Evolutionary conservation across 2,329 filamentous ascomycete genomes (phyloP).

Genomic region (Colletotrichum sp.): DNA sequence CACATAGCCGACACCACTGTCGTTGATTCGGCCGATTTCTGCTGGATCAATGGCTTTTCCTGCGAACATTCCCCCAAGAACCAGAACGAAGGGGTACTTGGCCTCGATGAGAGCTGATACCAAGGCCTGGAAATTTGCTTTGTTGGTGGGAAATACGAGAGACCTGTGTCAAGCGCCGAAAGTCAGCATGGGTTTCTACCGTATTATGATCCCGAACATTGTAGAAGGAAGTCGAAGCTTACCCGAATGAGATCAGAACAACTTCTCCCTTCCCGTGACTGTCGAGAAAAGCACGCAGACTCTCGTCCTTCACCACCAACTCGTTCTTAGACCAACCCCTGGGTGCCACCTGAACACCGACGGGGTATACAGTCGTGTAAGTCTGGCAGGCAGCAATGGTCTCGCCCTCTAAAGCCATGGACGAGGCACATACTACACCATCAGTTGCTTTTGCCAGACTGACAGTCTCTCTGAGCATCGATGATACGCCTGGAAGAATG

Average conservation of each 20-base stretch:
- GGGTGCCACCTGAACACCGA: neutral
- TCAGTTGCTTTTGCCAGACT: neutral
- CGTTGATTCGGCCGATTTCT: neutral
- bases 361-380: neutral
- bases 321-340: neutral
- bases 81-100: neutral
- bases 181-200: neutral
- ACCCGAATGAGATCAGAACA: neutral
- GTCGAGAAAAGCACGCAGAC: neutral
- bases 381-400: neutral
- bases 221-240: neutral
- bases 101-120: neutral
- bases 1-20: neutral
- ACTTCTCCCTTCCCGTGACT: neutral
- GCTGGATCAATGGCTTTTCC: neutral
- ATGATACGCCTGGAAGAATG: neutral
- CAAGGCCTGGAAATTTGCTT: neutral
- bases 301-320: neutral
- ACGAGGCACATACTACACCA: neutral
- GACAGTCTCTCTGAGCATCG: neutral
- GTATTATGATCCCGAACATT: neutral
- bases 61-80: neutral
- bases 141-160: neutral
- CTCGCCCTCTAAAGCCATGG: neutral
- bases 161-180: neutral